Percentiles rank a stretch among this genome's conserved stretches.
Evolutionary conservation across 257 asterid genomes (phyloP).

Genomic region (Fraxinus cuspidata): DNA sequence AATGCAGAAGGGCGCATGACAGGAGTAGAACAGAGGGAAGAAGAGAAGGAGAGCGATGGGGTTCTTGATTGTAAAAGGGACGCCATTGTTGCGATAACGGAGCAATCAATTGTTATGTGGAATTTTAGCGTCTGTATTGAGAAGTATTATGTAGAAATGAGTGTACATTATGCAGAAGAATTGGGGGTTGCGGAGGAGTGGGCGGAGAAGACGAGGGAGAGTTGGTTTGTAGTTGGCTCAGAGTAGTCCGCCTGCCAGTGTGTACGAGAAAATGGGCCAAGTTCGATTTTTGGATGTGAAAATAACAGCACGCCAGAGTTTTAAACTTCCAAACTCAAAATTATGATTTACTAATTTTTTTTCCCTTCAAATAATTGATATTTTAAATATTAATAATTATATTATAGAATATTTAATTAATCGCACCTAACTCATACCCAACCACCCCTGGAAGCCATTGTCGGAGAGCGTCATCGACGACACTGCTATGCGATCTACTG

Average conservation of each 20-base stretch:
- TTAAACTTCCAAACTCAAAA: too few species aligned
- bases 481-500: too few species aligned
- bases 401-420: too few species aligned
- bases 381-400: too few species aligned
- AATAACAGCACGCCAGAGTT: too few species aligned
- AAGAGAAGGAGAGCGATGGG: constrained; percentile 57
- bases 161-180: not conserved
- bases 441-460: too few species aligned
- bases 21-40: constrained; percentile 55
- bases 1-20: constrained; percentile 47
- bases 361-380: too few species aligned
- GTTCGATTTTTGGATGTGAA: not conserved
- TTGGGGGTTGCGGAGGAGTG: not conserved
- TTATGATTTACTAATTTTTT: too few species aligned
- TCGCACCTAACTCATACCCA: too few species aligned
- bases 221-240: constrained; percentile 43
- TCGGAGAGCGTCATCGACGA: too few species aligned
- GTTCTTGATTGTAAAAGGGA: constrained; percentile 26
- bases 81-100: constrained; percentile 32
- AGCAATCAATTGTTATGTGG: not conserved
- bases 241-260: constrained; percentile 39
- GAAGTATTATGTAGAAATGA: not conserved
- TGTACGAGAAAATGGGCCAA: not conserved
- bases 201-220: constrained; percentile 65
- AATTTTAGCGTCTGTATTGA: not conserved